Evolutionary conservation across 78 protist genomes (phyloP).

Genomic region (Mantamonas sphyraenae): DNA sequence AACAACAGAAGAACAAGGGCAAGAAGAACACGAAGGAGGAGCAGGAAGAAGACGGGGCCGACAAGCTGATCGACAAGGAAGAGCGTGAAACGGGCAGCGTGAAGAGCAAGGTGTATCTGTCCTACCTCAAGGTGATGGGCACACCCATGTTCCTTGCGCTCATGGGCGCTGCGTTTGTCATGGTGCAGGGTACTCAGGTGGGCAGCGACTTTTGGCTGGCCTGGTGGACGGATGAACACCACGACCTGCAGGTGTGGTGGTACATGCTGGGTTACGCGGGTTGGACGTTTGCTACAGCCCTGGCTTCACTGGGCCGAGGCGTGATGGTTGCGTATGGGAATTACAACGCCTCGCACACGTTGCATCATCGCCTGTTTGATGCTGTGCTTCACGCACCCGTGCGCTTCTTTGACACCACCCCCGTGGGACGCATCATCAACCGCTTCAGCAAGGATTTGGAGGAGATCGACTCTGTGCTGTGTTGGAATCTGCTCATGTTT

Average conservation of each 20-base stretch:
- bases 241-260: not conserved
- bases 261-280: not conserved
- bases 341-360: not conserved
- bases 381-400: conserved; percentile 23
- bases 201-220: not conserved
- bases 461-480: conserved; percentile 39
- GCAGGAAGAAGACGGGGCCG: not conserved
- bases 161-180: not conserved
- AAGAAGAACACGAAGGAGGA: not conserved
- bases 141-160: not conserved
- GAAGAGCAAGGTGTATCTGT: not conserved
- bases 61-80: conserved; percentile 18
- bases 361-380: conserved; percentile 8
- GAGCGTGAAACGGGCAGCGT: conserved; percentile 14
- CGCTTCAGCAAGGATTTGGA: conserved; percentile 80
- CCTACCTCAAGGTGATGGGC: conserved; percentile 4
- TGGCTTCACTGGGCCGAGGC: not conserved
- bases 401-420: conserved; percentile 85
- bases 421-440: conserved; percentile 84
- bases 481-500: not conserved
- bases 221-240: not conserved
- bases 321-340: not conserved
- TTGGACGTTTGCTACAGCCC: too few relatives aligned
- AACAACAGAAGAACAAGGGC: too few relatives aligned
- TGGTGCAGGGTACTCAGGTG: not conserved